Conservation (phyloP, 768 basidiomycete genomes). For the Termitomyces bulborhizus region DNA sequence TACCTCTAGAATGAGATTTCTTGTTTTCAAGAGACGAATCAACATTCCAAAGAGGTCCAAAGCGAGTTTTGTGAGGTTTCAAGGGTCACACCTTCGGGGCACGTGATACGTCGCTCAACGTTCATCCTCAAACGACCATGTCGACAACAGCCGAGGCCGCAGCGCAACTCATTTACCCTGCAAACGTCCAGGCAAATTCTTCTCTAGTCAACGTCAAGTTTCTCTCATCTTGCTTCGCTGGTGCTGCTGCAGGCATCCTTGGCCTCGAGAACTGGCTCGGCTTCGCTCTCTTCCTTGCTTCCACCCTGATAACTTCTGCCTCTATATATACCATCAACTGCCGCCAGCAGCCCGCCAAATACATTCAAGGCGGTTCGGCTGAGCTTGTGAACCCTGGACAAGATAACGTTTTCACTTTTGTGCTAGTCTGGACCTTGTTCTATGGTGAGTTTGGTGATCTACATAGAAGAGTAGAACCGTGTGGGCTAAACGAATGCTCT, state of each 20-base stretch:
- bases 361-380: conserved; percentile 53
- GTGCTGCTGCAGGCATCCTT: conserved; percentile 83
- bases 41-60: no score
- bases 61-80: no score
- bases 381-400: conserved; percentile 81
- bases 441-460: conserved; percentile 54
- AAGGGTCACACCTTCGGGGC: no score
- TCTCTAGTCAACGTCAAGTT: conserved; percentile 68
- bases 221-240: conserved; percentile 77
- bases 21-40: no score
- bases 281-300: conserved; percentile 68
- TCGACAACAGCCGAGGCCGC: conserved; percentile 43
- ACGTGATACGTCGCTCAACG: background rate
- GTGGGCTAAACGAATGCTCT: background rate
- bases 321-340: conserved; percentile 69
- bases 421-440: conserved; percentile 91
- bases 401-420: conserved; percentile 87
- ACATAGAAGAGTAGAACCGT: background rate
- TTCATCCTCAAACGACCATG: conserved; percentile 26
- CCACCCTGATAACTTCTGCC: conserved; percentile 62
- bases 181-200: conserved; percentile 62
- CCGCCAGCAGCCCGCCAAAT: conserved; percentile 55
- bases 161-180: conserved; percentile 57
- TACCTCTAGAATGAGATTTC: no score
- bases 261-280: conserved; percentile 83